Evolutionary conservation across 1,284 basidiomycete species (phyloP), one percentile per base, ranked within the genome.

Genomic region (Trichosporon sp.): DNA sequence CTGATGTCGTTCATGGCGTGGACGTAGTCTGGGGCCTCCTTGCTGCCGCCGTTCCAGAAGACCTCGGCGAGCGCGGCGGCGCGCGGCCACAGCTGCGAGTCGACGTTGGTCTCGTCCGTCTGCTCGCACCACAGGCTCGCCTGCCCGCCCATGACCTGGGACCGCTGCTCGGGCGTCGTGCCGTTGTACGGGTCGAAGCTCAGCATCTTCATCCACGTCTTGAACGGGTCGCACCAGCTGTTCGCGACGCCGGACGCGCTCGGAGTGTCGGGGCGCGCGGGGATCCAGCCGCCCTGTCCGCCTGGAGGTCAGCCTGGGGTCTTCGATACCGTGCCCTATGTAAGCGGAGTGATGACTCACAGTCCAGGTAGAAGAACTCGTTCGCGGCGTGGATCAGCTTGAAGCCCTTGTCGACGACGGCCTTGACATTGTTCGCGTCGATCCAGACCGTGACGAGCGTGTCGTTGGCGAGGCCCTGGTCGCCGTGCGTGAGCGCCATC

Each of bases 71-170:
- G 88, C 0, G 89, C 86, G 0, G 91, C 90, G 8, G 91, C 90
- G 65, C 92, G 87, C 1, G 93, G 92, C 91, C 92, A 94, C 9
- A 88, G 84, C 68, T 89, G 87, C 0, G 86, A 76, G 75, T 94
- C 91, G 65, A 94, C 81, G 78, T 91, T 92, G 66, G 86, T 84
- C 13, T 88, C 86, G 56, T 87, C 86, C 5, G 89, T 87, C 80
- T 92, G 91, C 82, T 93, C 91, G 2, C 89, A 85, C 92, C 92
- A 93, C 1, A 93, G 84, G 3, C 90, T 86, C 31, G 89, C 87
- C 83, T 92, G 76, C n/a, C 68, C 68, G 27, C 92, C 92, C 12
- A 92, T 81, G 25, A 93, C 86, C 64, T 89, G 86, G 8, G 82
- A 71, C 18, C 79, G 77, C 77, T 91, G 83, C 2, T 80, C 81